Evolutionary conservation across 164 flowering plant species (phyloP), one percentile per base, ranked within the genome.

Genomic region (Aristolochia fimbriata): DNA sequence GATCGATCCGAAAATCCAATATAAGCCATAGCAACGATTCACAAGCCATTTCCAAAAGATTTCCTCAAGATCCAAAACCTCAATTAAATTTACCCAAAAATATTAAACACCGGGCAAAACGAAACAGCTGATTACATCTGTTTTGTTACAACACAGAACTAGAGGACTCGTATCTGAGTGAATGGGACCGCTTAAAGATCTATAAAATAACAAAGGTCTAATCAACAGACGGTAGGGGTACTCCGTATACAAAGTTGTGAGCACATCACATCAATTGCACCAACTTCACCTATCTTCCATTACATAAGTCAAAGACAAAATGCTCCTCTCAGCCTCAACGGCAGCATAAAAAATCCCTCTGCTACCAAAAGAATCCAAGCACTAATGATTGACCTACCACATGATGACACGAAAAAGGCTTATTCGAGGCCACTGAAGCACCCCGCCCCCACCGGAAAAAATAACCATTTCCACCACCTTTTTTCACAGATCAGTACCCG

Each of bases 281-380:
- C 13, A 22, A 23, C 30, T 13, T 14, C 31, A 5, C 13, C 0
- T 31, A 17, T 23, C 30, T 16, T 22, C 22, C 30, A 51, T 11
- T 12, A 23, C 56, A 23, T 4, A 52, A 15, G 27, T 20, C 56
- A 17, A 52, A 52, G 22, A 20, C 56, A 23, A 59, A 66, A 71
- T 47, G 53, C 70, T 54, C 55, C 52, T 49, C 68, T 60, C 62
- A 37, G 71, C 71, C 71, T 60, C 74, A 67, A 71, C 60, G 57
- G 71, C 71, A 60, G 65, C 62, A 51, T 73, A 75, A 85, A 62
- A 19, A 75, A 67, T 68, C 77, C 79, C 83, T 51, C 55, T 62
- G 41, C 83, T 72, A 71, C 69, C 70, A 66, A 73, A 78, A 78
- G 73, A 81, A 82, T 79, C 70, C 76, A 70, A 73, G 49, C 65